Conservation (phyloP, 768 basidiomycete genomes). For the Suillus plorans region DNA sequence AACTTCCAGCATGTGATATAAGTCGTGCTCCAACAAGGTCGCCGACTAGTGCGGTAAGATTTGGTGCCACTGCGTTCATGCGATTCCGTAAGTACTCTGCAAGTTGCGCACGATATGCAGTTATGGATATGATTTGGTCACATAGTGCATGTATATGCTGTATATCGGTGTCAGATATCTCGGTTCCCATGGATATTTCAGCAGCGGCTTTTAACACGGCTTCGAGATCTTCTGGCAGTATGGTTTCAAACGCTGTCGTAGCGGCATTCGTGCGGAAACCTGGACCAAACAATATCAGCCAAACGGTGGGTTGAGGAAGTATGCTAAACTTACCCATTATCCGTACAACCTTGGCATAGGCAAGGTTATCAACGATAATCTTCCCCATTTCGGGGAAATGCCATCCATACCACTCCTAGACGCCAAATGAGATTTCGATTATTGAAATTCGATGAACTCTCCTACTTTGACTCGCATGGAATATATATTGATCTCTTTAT, state of each 20-base stretch:
- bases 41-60: slow-evolving; percentile 83
- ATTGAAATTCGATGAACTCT: not conserved
- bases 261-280: slow-evolving; percentile 95
- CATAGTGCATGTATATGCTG: slow-evolving; percentile 95
- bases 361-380: slow-evolving; percentile 95
- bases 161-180: slow-evolving; percentile 96
- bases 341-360: slow-evolving; percentile 93
- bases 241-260: slow-evolving; percentile 79
- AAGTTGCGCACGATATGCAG: slow-evolving; percentile 91
- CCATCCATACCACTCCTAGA: slow-evolving; percentile 99
- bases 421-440: not conserved
- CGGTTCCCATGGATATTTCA: slow-evolving; percentile 99
- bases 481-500: slow-evolving; percentile 99
- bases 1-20: slow-evolving; percentile 72
- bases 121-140: slow-evolving; percentile 97
- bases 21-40: slow-evolving; percentile 75
- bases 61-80: slow-evolving; percentile 98
- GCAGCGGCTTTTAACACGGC: slow-evolving; percentile 92
- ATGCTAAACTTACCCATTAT: slow-evolving; percentile 69
- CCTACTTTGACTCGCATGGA: slow-evolving; percentile 96
- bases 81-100: slow-evolving; percentile 96
- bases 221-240: slow-evolving; percentile 98
- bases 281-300: slow-evolving; percentile 27
- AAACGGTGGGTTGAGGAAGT: not conserved
- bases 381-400: slow-evolving; percentile 99